phyloP scores from a whole-genome alignment of 2,329 filamentous ascomycete genomes.

The Huntiella abstrusa region DNA sequence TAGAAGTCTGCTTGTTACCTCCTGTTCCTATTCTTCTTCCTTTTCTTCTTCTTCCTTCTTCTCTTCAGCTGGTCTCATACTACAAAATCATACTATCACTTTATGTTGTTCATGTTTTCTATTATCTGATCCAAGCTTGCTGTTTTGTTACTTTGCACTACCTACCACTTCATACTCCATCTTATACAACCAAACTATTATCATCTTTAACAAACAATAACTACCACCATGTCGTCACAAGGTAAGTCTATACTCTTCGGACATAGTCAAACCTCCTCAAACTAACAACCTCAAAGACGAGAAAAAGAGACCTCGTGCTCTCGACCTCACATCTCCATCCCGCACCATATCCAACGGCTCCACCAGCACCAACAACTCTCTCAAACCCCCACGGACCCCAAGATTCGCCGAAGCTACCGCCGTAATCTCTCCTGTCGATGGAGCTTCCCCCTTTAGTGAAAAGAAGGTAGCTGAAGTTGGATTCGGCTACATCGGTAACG shows the following conservation, averaged over 20 bases:
- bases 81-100: conserved; percentile 15
- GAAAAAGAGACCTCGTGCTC: conserved; percentile 36
- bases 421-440: conserved; percentile 57
- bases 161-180: neutral
- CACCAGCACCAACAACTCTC: conserved; percentile 31
- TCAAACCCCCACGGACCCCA: conserved; percentile 53
- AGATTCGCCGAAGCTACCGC: conserved; percentile 68
- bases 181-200: neutral
- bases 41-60: conserved; percentile 21
- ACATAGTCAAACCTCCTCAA: neutral
- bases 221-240: conserved; percentile 21
- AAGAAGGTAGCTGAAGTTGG: conserved; percentile 64
- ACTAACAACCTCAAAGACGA: conserved; percentile 24
- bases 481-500: conserved; percentile 68
- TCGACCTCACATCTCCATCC: conserved; percentile 29
- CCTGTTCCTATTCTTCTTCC: conserved; percentile 13
- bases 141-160: neutral
- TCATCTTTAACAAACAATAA: neutral
- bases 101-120: conserved; percentile 19
- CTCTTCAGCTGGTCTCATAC: conserved; percentile 39
- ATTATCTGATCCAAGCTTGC: conserved; percentile 13
- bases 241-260: conserved; percentile 17
- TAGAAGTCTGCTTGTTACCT: neutral
- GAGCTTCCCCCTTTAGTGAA: conserved; percentile 38
- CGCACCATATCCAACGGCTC: conserved; percentile 32